These are phyloP conservation scores for Alternaria triticina DNA, from an alignment of 2,329 filamentous ascomycete genomes.

Conservation along the genomic window DNA sequence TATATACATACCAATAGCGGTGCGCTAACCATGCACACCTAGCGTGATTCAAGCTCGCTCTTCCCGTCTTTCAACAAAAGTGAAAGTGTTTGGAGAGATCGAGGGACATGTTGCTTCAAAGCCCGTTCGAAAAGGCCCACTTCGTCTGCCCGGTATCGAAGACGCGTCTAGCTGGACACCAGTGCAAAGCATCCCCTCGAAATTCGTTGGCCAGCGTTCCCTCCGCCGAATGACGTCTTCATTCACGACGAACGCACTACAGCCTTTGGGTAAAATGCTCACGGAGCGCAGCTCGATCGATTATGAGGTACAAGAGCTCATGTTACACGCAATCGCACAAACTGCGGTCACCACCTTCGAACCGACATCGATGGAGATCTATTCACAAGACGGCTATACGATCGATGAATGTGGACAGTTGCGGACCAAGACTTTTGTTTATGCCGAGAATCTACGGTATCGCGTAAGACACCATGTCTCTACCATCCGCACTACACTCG, in stretches of 20 bases:
- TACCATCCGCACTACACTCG: not conserved
- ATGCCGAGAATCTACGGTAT: not conserved
- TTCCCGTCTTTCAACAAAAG: not conserved
- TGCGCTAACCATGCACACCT: not conserved
- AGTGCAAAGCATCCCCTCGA: not conserved
- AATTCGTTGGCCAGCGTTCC: not conserved
- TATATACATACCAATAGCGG: not conserved
- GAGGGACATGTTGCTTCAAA: fast-evolving
- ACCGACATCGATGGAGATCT: constrained; percentile 17
- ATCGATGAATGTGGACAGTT: constrained; percentile 17
- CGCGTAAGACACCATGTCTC: not conserved
- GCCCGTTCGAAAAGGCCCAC: no score
- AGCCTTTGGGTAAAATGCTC: not conserved
- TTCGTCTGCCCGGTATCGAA: not conserved
- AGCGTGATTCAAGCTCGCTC: not conserved
- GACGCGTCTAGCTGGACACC: not conserved
- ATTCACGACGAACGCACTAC: not conserved
- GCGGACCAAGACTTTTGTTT: not conserved
- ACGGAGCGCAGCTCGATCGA: not conserved
- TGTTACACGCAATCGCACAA: constrained; percentile 13
- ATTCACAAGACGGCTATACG: constrained; percentile 18
- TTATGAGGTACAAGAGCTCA: constrained; percentile 9
- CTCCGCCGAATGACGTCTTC: not conserved
- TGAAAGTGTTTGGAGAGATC: not conserved
- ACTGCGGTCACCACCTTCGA: constrained; percentile 14